Evolutionary conservation across 805 yeast genomes (phyloP).

Genomic region (Yarrowia sp.): DNA sequence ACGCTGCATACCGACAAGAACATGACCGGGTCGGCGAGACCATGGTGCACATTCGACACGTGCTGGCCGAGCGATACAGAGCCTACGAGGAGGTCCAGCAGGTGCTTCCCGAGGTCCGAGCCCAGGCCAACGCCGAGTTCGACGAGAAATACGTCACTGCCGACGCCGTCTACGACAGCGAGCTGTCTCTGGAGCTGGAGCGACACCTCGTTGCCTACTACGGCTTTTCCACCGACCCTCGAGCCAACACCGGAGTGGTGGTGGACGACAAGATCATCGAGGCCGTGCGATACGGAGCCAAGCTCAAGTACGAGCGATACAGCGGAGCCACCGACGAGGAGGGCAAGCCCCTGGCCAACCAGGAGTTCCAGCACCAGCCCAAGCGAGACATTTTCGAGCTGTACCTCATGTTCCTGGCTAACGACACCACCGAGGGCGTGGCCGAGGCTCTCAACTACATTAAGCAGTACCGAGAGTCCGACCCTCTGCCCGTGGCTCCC

Average conservation of each 20-base stretch:
- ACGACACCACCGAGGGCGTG: conserved; percentile 53
- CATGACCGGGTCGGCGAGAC: conserved; percentile 61
- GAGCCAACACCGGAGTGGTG: conserved; percentile 53
- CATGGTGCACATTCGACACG: conserved; percentile 84
- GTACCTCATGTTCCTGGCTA: conserved; percentile 57
- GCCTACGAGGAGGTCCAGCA: conserved; percentile 67
- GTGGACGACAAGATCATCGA: conserved; percentile 49
- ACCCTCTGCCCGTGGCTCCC: conserved; percentile 46
- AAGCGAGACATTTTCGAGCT: conserved; percentile 55
- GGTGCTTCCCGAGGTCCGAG: conserved; percentile 55
- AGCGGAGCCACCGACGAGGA: conserved; percentile 46
- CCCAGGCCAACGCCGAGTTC: conserved; percentile 63
- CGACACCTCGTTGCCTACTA: conserved; percentile 83
- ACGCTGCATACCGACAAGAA: conserved; percentile 47
- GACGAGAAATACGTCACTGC: conserved; percentile 62
- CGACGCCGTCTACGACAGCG: conserved; percentile 61
- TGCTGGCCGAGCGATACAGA: conserved; percentile 81
- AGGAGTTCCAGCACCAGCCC: conserved; percentile 46
- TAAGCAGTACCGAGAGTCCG: conserved; percentile 55
- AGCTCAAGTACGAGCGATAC: conserved; percentile 67
- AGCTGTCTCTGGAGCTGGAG: conserved; percentile 70
- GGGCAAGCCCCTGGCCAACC: conserved; percentile 24
- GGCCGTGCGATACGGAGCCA: conserved; percentile 74
- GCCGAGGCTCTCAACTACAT: conserved; percentile 55
- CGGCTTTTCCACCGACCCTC: conserved; percentile 69